A percentile compares a stretch with the other conserved stretches of the same genome.
These are phyloP conservation scores for Obelidium mucronatum DNA, from an alignment of 192 early-diverging fungal species.

Conservation along the genomic window DNA sequence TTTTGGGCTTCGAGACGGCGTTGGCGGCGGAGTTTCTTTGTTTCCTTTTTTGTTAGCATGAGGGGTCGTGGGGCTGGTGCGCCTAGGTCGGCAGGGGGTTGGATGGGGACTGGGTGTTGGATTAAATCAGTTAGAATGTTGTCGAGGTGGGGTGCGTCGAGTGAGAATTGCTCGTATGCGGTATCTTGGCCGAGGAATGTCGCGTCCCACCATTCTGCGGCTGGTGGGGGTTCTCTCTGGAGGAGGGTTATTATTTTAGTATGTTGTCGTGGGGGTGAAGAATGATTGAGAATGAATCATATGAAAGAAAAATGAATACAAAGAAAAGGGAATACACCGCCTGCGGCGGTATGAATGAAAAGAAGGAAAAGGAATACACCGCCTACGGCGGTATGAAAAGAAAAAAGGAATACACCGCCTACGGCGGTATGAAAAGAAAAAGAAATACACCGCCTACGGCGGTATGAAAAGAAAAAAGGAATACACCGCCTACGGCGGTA, in stretches of 20 bases:
- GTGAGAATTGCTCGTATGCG: slow-evolving; percentile 69
- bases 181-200: slow-evolving; percentile 73
- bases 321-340: no score
- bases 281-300: slow-evolving; percentile 27
- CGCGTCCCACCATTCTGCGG: slow-evolving; percentile 98
- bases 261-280: no score
- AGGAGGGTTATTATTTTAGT: slow-evolving; percentile 19
- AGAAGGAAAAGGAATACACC: no score
- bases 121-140: slow-evolving; percentile 74
- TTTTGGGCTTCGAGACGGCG: slow-evolving; percentile 80
- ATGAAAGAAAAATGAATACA: background rate
- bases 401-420: no score
- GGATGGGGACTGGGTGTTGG: slow-evolving; percentile 87
- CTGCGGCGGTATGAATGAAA: no score
- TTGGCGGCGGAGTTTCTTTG: slow-evolving; percentile 93
- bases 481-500: no score
- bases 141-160: slow-evolving; percentile 45
- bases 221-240: slow-evolving; percentile 75
- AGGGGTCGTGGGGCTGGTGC: slow-evolving; percentile 67
- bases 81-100: slow-evolving; percentile 73
- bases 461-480: no score
- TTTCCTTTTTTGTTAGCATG: slow-evolving; percentile 88
- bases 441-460: no score
- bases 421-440: no score
- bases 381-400: no score